phyloP scores from a whole-genome alignment of 2,329 filamentous ascomycete species.

The Neonectria faginata region DNA sequence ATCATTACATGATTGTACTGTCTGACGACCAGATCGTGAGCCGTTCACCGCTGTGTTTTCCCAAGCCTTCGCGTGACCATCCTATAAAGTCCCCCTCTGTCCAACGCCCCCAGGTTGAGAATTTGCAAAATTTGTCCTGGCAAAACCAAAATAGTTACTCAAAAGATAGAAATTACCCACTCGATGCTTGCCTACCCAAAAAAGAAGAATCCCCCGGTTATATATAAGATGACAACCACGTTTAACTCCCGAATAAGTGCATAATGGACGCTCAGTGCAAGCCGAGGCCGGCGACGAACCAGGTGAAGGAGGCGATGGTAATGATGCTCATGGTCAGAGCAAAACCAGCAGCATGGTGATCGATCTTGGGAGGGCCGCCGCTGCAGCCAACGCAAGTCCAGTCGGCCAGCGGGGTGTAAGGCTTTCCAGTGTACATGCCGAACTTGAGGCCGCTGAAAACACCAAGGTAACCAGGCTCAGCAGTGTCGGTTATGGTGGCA shows the following conservation, averaged over 20 bases:
- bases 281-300: slow-evolving; percentile 69
- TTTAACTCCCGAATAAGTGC: slow-evolving; percentile 32
- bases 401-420: slow-evolving; percentile 63
- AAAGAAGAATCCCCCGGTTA: slow-evolving; percentile 12
- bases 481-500: slow-evolving; percentile 59
- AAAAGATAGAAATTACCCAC: slow-evolving; percentile 32
- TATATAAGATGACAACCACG: slow-evolving; percentile 20
- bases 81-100: slow-evolving; percentile 28
- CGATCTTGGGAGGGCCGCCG: slow-evolving; percentile 60
- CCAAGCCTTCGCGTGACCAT: slow-evolving; percentile 29
- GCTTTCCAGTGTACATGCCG: slow-evolving; percentile 66
- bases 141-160: slow-evolving; percentile 22
- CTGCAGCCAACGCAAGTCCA: slow-evolving; percentile 71
- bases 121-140: slow-evolving; percentile 33
- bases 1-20: slow-evolving; percentile 41
- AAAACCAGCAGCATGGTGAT: slow-evolving; percentile 62
- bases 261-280: slow-evolving; percentile 43
- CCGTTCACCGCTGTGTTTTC: slow-evolving; percentile 33
- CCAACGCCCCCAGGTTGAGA: slow-evolving; percentile 38
- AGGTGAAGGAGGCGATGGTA: slow-evolving; percentile 71
- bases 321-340: slow-evolving; percentile 65
- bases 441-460: slow-evolving; percentile 64
- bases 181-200: slow-evolving; percentile 42
- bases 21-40: slow-evolving; percentile 40
- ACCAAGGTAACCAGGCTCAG: slow-evolving; percentile 67